Evolutionary conservation across 2,329 filamentous ascomycete species (phyloP).

Genomic region (Geosmithia putterillii): DNA sequence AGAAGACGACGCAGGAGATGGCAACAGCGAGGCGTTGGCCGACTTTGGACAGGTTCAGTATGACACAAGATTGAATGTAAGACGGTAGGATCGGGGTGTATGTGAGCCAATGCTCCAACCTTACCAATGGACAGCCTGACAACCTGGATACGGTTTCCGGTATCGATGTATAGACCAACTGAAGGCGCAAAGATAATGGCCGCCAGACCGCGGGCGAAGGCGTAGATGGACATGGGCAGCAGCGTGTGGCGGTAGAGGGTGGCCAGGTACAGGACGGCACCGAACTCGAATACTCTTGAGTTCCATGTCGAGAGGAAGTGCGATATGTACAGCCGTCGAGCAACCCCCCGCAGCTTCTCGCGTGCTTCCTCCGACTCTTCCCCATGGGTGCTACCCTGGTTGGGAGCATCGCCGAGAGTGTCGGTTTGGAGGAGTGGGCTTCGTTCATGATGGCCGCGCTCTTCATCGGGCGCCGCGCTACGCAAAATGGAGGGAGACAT

Average conservation of each 20-base stretch:
- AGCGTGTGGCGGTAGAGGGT: constrained; percentile 45
- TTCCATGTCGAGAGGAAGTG: constrained; percentile 54
- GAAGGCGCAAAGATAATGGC: constrained; percentile 46
- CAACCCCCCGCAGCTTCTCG: constrained; percentile 4
- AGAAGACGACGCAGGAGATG: constrained; percentile 32
- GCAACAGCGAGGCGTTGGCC: constrained; percentile 30
- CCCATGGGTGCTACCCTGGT: too few relatives aligned
- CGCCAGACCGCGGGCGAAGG: constrained; percentile 43
- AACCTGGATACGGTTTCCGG: constrained; percentile 32
- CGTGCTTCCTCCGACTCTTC: too few relatives aligned
- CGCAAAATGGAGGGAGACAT: too few relatives aligned
- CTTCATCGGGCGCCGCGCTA: too few relatives aligned
- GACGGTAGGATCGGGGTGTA: too few relatives aligned
- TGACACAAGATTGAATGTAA: too few relatives aligned
- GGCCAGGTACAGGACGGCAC: constrained; percentile 45
- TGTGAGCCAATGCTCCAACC: constrained; percentile 24
- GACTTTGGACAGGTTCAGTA: constrained; percentile 8
- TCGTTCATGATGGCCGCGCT: too few relatives aligned
- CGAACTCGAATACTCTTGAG: constrained; percentile 52
- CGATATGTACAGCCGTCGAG: constrained; percentile 37
- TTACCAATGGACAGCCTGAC: constrained; percentile 36
- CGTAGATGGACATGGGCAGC: constrained; percentile 56
- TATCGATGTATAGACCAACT: constrained; percentile 49
- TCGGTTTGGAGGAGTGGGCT: too few relatives aligned
- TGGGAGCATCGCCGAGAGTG: too few relatives aligned